These are phyloP conservation scores for Rhizomucor miehei DNA, from an alignment of 371 early-diverging fungal species.

Conservation along the genomic window DNA sequence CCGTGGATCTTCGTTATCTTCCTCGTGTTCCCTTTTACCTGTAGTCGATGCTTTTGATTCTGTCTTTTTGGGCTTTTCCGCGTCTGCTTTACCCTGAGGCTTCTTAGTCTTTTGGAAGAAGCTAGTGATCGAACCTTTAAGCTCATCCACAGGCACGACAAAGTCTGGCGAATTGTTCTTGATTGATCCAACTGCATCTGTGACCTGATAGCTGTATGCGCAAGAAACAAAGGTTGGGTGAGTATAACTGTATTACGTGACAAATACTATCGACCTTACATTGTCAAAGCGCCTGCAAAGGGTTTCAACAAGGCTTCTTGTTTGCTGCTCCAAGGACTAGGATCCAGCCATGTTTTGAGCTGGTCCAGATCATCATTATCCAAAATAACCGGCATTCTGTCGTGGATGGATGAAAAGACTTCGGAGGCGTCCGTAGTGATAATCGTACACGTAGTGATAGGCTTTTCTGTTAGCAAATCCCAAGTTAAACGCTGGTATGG, in stretches of 20 bases:
- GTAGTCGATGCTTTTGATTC: not conserved
- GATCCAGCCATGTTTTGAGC: slow-evolving; percentile 57
- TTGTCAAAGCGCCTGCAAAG: slow-evolving; percentile 45
- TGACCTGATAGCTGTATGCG: slow-evolving; percentile 37
- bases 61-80: not conserved
- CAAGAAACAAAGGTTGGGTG: slow-evolving; percentile 2
- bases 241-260: not conserved
- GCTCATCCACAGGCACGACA: slow-evolving; percentile 31
- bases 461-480: slow-evolving; percentile 2
- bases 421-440: slow-evolving; percentile 56
- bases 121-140: slow-evolving; percentile 32
- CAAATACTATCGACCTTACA: slow-evolving; percentile 15
- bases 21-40: not conserved
- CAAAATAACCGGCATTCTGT: slow-evolving; percentile 75
- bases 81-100: not conserved
- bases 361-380: slow-evolving; percentile 41
- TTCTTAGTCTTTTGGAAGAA: slow-evolving; percentile 20
- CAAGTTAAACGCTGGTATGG: not conserved
- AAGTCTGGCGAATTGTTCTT: slow-evolving; percentile 44
- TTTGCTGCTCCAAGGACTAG: slow-evolving; percentile 31
- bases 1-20: slow-evolving; percentile 7
- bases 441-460: slow-evolving; percentile 48
- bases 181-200: slow-evolving; percentile 35
- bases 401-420: slow-evolving; percentile 57
- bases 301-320: slow-evolving; percentile 51